Conservation (phyloP, 2,329 filamentous ascomycete genomes). For the Aspergillus sp. region DNA sequence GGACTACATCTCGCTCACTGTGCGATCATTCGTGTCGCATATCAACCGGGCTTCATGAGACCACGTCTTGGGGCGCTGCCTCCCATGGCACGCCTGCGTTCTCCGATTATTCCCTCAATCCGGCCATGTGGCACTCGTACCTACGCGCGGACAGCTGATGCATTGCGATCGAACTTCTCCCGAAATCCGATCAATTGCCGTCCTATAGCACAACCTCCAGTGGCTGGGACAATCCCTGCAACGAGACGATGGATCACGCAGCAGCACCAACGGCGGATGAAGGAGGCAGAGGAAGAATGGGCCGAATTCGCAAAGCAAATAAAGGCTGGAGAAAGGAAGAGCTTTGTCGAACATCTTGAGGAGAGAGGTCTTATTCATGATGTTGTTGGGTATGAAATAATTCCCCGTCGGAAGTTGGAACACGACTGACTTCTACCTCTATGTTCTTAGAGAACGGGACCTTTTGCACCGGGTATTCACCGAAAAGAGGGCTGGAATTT, state of each 20-base stretch:
- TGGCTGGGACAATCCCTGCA: neutral
- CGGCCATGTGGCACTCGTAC: conserved; percentile 22
- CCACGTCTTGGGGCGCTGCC: conserved; percentile 21
- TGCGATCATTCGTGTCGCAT: conserved; percentile 3
- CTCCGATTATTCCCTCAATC: conserved; percentile 6
- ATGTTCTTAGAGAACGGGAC: conserved; percentile 37
- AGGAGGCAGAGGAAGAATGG: conserved; percentile 44
- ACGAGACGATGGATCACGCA: conserved; percentile 40
- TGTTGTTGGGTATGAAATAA: conserved; percentile 42
- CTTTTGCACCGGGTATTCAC: conserved; percentile 44
- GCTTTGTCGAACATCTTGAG: conserved; percentile 45
- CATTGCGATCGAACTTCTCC: conserved; percentile 14
- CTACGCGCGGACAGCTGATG: conserved; percentile 22
- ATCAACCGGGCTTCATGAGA: conserved; percentile 24
- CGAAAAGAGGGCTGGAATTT: conserved; percentile 46
- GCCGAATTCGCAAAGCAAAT: conserved; percentile 41
- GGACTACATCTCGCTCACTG: neutral
- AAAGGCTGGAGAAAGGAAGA: conserved; percentile 42
- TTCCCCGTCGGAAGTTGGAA: neutral
- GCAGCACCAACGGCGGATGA: conserved; percentile 34
- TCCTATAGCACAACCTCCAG: conserved; percentile 8
- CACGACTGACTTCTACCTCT: conserved; percentile 11
- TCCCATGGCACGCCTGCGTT: conserved; percentile 22
- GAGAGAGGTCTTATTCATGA: conserved; percentile 47
- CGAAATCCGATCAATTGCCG: conserved; percentile 14